phyloP scores from a whole-genome alignment of 129 eudicot species.

The Solidago caesia region DNA sequence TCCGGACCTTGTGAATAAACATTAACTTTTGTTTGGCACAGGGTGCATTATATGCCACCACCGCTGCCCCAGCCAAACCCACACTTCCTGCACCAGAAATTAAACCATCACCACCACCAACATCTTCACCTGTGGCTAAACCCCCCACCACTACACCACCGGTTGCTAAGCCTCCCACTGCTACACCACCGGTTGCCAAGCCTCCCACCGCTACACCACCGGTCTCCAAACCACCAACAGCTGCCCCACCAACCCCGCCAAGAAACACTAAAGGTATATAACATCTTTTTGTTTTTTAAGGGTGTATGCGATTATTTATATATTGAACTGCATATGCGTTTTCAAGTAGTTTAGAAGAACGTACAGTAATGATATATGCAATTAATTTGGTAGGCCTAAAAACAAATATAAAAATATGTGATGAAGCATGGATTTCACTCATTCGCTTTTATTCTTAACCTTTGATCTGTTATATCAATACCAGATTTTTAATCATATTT shows the following conservation, averaged over 20 bases:
- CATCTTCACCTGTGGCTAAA: constrained; percentile 30
- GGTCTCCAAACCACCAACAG: constrained; percentile 30
- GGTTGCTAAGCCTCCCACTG: constrained; percentile 25
- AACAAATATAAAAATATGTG: too few species aligned
- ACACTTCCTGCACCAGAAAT: constrained; percentile 14
- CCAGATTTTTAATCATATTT: too few species aligned
- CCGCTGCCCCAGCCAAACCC: constrained; percentile 19
- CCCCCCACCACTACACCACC: constrained; percentile 41
- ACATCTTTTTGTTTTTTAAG: background rate
- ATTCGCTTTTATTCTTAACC: too few species aligned
- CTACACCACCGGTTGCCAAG: too few species aligned
- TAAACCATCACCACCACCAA: constrained; percentile 15
- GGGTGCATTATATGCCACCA: constrained; percentile 24
- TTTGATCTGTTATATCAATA: too few species aligned
- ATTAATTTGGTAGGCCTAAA: too few species aligned
- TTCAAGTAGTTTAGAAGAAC: too few species aligned
- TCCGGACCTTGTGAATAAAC: background rate
- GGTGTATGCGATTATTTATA: too few species aligned
- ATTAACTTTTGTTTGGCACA: background rate
- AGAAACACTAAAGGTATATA: constrained; percentile 43
- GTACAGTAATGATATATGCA: too few species aligned
- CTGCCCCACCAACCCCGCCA: constrained; percentile 45
- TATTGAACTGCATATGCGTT: too few species aligned
- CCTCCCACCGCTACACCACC: too few species aligned
- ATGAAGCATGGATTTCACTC: too few species aligned